These are phyloP conservation scores for Cinnamomum chago DNA, from an alignment of 164 flowering plant genomes.

Conservation along the genomic window DNA sequence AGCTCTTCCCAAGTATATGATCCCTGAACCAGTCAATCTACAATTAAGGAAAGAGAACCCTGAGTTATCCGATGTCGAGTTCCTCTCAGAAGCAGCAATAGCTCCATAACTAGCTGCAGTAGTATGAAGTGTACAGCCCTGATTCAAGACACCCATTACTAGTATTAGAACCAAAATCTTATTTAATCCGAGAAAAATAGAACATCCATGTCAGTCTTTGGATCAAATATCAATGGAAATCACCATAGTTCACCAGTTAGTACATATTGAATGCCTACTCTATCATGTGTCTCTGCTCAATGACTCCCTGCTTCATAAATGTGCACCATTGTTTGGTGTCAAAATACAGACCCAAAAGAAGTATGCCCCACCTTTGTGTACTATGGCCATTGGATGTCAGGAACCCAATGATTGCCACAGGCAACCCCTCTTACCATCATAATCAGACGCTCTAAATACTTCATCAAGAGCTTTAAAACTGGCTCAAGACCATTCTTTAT, in stretches of 20 bases:
- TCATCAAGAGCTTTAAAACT: too few relatives aligned
- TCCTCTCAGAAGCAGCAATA: slow-evolving; percentile 79
- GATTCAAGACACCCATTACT: slow-evolving; percentile 7
- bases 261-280: background rate
- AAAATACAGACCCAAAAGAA: too few relatives aligned
- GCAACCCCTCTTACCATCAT: too few relatives aligned
- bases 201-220: background rate
- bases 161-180: background rate
- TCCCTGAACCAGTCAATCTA: slow-evolving; percentile 58
- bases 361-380: too few relatives aligned
- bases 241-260: background rate
- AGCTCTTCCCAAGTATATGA: slow-evolving; percentile 63
- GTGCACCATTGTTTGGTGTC: background rate
- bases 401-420: too few relatives aligned
- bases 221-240: background rate
- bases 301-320: background rate
- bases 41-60: slow-evolving; percentile 83
- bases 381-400: too few relatives aligned
- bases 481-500: too few relatives aligned
- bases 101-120: slow-evolving; percentile 54
- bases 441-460: too few relatives aligned
- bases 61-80: slow-evolving; percentile 43
- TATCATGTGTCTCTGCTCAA: background rate
- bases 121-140: slow-evolving; percentile 63
- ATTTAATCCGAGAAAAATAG: background rate